A percentile compares a stretch with the other conserved stretches of the same genome.
Evolutionary conservation across 169 alveolate genomes (phyloP).

Genomic region (Besnoitia besnoiti): DNA sequence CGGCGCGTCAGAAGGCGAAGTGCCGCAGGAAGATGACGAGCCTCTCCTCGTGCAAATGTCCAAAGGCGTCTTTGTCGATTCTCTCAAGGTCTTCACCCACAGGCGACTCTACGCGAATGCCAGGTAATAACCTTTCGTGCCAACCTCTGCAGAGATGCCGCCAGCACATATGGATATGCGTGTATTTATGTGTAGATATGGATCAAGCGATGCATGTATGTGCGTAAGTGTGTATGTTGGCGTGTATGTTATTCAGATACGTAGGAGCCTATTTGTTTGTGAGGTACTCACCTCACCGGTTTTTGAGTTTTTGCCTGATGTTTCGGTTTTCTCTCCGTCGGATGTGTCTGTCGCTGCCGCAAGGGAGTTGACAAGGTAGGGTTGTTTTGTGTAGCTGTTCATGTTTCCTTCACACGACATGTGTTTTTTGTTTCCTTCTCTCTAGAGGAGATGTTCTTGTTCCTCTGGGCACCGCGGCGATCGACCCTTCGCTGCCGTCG

Average conservation of each 20-base stretch:
- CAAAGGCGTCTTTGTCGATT: background rate
- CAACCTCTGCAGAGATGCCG: too few species aligned
- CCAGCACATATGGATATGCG: background rate
- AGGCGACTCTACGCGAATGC: constrained; percentile 35
- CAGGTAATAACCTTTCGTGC: background rate
- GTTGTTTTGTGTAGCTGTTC: too few species aligned
- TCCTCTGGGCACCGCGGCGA: constrained; percentile 54
- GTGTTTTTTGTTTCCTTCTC: background rate
- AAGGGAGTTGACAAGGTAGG: too few species aligned
- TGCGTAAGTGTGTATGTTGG: background rate
- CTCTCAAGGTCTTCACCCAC: background rate
- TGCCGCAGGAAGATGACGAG: constrained; percentile 13
- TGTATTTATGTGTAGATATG: background rate
- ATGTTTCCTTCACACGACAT: background rate
- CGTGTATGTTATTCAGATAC: background rate
- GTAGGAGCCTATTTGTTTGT: background rate
- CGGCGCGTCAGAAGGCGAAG: background rate
- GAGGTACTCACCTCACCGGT: too few species aligned
- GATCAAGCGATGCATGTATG: background rate
- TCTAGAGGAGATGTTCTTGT: constrained; percentile 38
- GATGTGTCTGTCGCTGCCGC: too few species aligned
- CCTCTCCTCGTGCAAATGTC: constrained; percentile 43
- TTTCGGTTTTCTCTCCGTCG: too few species aligned
- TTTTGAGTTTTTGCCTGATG: too few species aligned
- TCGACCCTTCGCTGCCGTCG: constrained; percentile 32